Evolutionary conservation across 2,329 filamentous ascomycete genomes (phyloP).

Genomic region (Atkinsonella texensis): DNA sequence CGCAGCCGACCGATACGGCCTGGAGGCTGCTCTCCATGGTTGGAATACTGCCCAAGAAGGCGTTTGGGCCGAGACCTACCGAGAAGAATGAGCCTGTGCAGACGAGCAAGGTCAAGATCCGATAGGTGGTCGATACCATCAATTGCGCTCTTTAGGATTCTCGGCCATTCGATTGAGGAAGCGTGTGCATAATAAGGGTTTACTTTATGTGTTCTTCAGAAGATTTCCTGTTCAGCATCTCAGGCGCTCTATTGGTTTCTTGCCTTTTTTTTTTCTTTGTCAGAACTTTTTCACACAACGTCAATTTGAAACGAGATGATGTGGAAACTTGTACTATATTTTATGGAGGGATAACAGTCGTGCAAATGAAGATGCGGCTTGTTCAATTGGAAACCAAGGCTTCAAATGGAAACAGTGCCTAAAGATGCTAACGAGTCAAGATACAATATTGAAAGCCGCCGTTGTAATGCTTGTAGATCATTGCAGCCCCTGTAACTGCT

Average conservation of each 20-base stretch:
- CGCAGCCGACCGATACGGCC: conserved; percentile 81
- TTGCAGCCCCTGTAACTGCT: background rate
- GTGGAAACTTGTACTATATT: background rate
- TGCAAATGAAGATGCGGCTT: no score
- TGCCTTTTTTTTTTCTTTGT: background rate
- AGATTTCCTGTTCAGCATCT: background rate
- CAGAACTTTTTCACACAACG: no score
- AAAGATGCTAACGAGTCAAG: background rate
- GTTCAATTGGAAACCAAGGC: no score
- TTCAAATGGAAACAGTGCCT: no score
- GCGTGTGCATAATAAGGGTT: background rate
- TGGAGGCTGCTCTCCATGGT: conserved; percentile 83
- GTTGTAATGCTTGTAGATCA: background rate
- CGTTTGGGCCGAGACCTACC: conserved; percentile 20
- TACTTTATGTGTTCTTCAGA: background rate
- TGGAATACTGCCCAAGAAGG: conserved; percentile 26
- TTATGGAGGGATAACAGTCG: no score
- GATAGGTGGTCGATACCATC: conserved; percentile 9
- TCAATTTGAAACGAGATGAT: no score
- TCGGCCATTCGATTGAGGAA: background rate
- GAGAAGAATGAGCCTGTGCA: conserved; percentile 15
- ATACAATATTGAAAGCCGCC: background rate
- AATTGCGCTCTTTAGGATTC: background rate
- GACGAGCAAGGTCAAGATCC: conserved; percentile 18
- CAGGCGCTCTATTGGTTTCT: background rate